A percentile compares a stretch with the other conserved stretches of the same genome.
Evolutionary conservation across 2,329 filamentous ascomycete genomes (phyloP).

Genomic region (Plectosphaerella cucumerina): DNA sequence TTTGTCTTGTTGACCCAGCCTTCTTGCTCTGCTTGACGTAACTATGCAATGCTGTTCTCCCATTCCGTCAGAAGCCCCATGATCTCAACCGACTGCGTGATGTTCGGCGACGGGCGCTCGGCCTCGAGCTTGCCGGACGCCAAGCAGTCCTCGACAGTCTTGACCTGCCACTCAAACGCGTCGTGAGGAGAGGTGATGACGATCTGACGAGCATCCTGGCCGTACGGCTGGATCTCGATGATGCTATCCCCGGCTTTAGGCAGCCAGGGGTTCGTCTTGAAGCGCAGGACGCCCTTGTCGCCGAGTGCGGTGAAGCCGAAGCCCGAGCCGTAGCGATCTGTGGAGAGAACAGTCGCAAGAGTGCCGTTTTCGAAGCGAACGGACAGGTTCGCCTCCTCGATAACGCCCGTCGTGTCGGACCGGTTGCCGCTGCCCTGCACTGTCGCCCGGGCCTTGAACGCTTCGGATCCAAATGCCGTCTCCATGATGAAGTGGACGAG

Average conservation of each 20-base stretch:
- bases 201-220: slow-evolving; percentile 12
- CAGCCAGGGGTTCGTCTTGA: slow-evolving; percentile 22
- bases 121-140: slow-evolving; percentile 13
- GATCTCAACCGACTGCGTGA: slow-evolving; percentile 19
- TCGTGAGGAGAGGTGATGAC: slow-evolving; percentile 15
- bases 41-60: slow-evolving; percentile 10
- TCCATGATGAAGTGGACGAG: slow-evolving; percentile 20
- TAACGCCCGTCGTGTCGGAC: slow-evolving; percentile 12
- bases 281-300: slow-evolving; percentile 16
- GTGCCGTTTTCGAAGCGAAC: slow-evolving; percentile 17
- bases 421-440: slow-evolving; percentile 17
- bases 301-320: slow-evolving; percentile 18
- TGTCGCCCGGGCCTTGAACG: slow-evolving; percentile 11
- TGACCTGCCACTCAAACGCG: slow-evolving; percentile 19
- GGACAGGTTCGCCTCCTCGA: slow-evolving; percentile 17
- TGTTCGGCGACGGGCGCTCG: slow-evolving; percentile 16
- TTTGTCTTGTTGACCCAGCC: neutral
- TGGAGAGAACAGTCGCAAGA: slow-evolving; percentile 19
- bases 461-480: slow-evolving; percentile 14
- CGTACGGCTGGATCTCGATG: slow-evolving; percentile 17
- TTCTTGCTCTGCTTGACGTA: too few species aligned
- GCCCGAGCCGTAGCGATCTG: slow-evolving; percentile 20
- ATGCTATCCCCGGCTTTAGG: slow-evolving; percentile 18
- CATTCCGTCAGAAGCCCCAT: slow-evolving; percentile 20
- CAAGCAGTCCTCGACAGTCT: slow-evolving; percentile 17